Base-by-base conservation (phyloP, 768 basidiomycete genomes). In the Lyophyllum decastes region DNA sequence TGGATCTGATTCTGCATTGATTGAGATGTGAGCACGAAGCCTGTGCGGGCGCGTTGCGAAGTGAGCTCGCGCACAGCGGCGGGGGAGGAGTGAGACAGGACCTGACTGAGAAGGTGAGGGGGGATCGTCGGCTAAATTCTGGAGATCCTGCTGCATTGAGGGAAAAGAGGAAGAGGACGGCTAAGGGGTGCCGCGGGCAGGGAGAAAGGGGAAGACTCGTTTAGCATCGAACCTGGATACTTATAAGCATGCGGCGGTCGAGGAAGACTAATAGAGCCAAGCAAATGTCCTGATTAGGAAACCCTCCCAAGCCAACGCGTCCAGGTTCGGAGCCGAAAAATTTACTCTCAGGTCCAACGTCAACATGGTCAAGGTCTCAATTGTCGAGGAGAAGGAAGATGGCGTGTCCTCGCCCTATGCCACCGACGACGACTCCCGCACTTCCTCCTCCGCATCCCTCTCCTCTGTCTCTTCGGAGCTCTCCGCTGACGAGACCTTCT, bases 351-450 rank as follows among this genome's bases (percentile, higher is more conserved):
- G 45, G 44, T 52, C 52, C 61, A 67, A 60, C 53, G 62, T 58
- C 60, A 73, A 65, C 76, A 95, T 95, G 94, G 95, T 97, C 84
- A 94, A 94, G 66, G 92, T 97, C 65, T 86, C 94, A 76, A 90
- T 92, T 69, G 88, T 92, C 61, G 88, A 91, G 61, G 89, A 90
- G 66, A 90, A 89, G 78, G 91, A 38, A 16, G 35, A 92, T 76
- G 77, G 78, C 56, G 76, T 70, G 51, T 73, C 73, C 61, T 90
- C 88, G 0, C 90, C 90, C 49, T 94, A 95, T 69, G 80, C 82
- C 40, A 89, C 90, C 46, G 72, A 87, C 43, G 82, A 90, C 5
- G 90, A 89, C 2, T 92, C 90, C 5, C 84, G 86, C 65, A 86
- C 87, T 0, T 84, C 81, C 52, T 88, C 83, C 47, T 82, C 88